phyloP scores from a whole-genome alignment of 1,284 basidiomycete genomes.

The Tetrapyrgos nigripes region DNA sequence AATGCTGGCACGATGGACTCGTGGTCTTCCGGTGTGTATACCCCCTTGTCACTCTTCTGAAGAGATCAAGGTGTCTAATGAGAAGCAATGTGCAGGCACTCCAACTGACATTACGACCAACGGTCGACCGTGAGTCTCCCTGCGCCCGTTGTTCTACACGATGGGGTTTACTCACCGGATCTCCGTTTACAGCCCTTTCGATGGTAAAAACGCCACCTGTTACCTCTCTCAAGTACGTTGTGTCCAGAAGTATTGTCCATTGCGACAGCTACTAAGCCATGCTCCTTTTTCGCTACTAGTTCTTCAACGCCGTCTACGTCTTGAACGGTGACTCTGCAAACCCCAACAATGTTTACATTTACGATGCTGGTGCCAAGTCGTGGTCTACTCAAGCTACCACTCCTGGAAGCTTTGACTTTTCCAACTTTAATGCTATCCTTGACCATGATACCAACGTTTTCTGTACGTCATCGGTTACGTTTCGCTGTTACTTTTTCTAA shows the following conservation, averaged over 20 bases:
- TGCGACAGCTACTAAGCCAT: slow-evolving; percentile 2
- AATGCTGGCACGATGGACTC: slow-evolving; percentile 67
- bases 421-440: slow-evolving; percentile 68
- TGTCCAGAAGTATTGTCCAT: neutral
- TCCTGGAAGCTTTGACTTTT: slow-evolving; percentile 58
- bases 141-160: slow-evolving; percentile 2
- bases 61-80: slow-evolving; percentile 10
- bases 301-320: slow-evolving; percentile 80
- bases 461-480: slow-evolving; percentile 49
- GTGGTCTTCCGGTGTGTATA: slow-evolving; percentile 62
- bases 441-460: slow-evolving; percentile 92
- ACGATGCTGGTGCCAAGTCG: slow-evolving; percentile 63
- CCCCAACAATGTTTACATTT: slow-evolving; percentile 71
- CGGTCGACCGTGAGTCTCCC: slow-evolving; percentile 68
- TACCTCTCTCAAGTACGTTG: slow-evolving; percentile 67
- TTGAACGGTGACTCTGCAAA: slow-evolving; percentile 75
- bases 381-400: slow-evolving; percentile 69
- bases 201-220: slow-evolving; percentile 70
- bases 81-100: slow-evolving; percentile 42
- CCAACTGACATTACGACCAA: slow-evolving; percentile 69
- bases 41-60: neutral
- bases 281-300: slow-evolving; percentile 50
- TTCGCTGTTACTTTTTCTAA: slow-evolving; percentile 8
- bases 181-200: slow-evolving; percentile 60
- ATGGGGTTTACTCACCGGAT: neutral